Evolutionary conservation across 176 grass and related monocot genomes (phyloP), one percentile per base, ranked within the genome.

Genomic region (Raddia distichophylla): DNA sequence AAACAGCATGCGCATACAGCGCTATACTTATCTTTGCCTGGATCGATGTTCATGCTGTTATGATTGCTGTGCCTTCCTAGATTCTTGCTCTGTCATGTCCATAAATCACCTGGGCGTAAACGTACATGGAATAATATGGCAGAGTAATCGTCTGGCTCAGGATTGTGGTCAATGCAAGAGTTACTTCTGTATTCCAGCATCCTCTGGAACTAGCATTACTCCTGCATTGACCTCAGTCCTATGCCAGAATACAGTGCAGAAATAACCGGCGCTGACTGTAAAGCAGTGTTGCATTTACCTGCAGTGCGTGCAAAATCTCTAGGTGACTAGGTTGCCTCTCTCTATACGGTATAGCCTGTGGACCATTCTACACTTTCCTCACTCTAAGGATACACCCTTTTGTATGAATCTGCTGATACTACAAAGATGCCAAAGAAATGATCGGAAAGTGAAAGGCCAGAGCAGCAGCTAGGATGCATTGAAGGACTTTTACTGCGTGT

Each of bases 261-360:
- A 46, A 13, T 60, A 65, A 62, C 47, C 2, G 27, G 22, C 22
- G 60, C 18, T 51, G 77, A 75, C 61, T 46, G 8, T 67, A 60
- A 60, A 75, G 70, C 61, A 68, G 50, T 60, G 33, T 50, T 46
- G 78, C 40, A 27, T 50, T 60, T 40, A 67, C 69, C 27, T 50
- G 20, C 7, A 35, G 35, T 5, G 5, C 32, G 17, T 73, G 33
- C 17, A 46, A 22, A 13, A 75, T 75, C 18, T 14, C 5, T 19
- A 3, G 47, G 37, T 40, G 37, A 40, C 37, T 40, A 40, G 5
- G 8, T 43, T 58, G 8, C 71, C 50, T 40, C 1, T 46, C 44
- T 45, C 43, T 60, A 27, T 37, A n/a, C 11, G 43, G 37, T 48
- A 48, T 40, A 14, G 71, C 10, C 12, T 13, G 12, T 1, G 12